phyloP scores from a whole-genome alignment of 1,284 basidiomycete species.

The Quambalaria eucalypti region DNA sequence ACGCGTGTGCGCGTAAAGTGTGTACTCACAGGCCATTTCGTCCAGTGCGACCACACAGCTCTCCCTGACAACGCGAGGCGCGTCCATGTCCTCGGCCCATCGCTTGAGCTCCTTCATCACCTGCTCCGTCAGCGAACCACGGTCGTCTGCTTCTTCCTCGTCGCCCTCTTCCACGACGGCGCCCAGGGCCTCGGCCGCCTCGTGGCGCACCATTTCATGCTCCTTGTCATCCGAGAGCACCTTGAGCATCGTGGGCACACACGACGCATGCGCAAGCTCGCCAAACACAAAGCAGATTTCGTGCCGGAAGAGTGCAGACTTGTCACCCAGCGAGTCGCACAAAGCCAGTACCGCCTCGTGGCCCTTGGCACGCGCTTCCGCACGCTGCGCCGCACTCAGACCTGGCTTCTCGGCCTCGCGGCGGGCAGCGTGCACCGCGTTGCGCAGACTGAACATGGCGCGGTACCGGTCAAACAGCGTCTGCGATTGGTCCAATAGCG shows the following conservation, averaged over 20 bases:
- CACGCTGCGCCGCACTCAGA: background rate
- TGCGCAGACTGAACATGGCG: slow-evolving; percentile 90
- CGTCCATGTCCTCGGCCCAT: slow-evolving; percentile 68
- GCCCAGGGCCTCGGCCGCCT: slow-evolving; percentile 94
- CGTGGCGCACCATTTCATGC: slow-evolving; percentile 96
- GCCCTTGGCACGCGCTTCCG: slow-evolving; percentile 14
- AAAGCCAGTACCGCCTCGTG: slow-evolving; percentile 73
- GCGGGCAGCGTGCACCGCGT: slow-evolving; percentile 30
- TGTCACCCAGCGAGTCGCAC: slow-evolving; percentile 74
- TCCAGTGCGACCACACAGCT: slow-evolving; percentile 94
- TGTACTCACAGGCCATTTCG: slow-evolving; percentile 31
- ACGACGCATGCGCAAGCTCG: slow-evolving; percentile 79
- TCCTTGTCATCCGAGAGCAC: slow-evolving; percentile 68
- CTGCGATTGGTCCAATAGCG: slow-evolving; percentile 61
- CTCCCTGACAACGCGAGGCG: slow-evolving; percentile 83
- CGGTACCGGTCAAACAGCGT: slow-evolving; percentile 89
- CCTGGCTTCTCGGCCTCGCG: slow-evolving; percentile 1
- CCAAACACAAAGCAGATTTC: slow-evolving; percentile 98
- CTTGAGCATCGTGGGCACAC: slow-evolving; percentile 71
- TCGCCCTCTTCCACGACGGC: slow-evolving; percentile 67
- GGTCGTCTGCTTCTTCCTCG: slow-evolving; percentile 29
- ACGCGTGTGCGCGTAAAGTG: background rate
- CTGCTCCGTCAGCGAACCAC: slow-evolving; percentile 43
- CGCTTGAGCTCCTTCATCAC: slow-evolving; percentile 77
- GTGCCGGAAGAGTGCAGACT: slow-evolving; percentile 85